A percentile compares a stretch with the other conserved stretches of the same genome.
Conservation (phyloP, 768 basidiomycete species). For the Myochromella boudieri region DNA sequence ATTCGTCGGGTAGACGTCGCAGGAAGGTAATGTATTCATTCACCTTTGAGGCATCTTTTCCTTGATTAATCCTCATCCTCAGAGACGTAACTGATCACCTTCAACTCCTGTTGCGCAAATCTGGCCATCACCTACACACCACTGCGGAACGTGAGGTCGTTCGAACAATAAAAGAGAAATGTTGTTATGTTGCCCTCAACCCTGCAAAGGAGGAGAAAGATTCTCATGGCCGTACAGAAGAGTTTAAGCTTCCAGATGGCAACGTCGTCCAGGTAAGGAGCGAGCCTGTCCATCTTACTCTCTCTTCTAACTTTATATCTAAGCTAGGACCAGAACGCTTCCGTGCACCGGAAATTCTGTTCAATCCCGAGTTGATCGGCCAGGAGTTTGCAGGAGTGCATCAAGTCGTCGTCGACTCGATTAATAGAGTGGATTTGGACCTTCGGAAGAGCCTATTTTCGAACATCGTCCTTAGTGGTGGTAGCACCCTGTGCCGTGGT, state of each 20-base stretch:
- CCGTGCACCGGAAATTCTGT: conserved; percentile 95
- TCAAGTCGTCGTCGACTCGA: conserved; percentile 98
- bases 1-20: conserved; percentile 96
- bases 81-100: conserved; percentile 98
- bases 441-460: conserved; percentile 93
- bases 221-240: conserved; percentile 69
- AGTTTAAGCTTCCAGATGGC: conserved; percentile 93
- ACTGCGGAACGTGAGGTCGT: conserved; percentile 97
- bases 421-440: conserved; percentile 94
- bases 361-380: conserved; percentile 96
- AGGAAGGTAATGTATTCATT: conserved; percentile 67
- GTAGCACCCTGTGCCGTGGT: conserved; percentile 95
- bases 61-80: conserved; percentile 21
- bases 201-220: conserved; percentile 97
- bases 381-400: conserved; percentile 97
- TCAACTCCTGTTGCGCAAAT: conserved; percentile 89
- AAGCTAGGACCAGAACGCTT: conserved; percentile 95
- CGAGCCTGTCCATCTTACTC: conserved; percentile 15
- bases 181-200: conserved; percentile 92
- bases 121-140: conserved; percentile 93
- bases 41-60: background rate
- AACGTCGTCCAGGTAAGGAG: conserved; percentile 80
- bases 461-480: conserved; percentile 95
- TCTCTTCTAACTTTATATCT: conserved; percentile 6
- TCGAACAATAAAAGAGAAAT: conserved; percentile 97